Conservation (phyloP, 306 rosid species). For the Medicago truncatula region MtrunA17r5.0-ANR NC_053045.1:18410001-18410500, state of each 20-base stretch:
- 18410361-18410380: not conserved
- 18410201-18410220: not conserved
- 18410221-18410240: conserved; percentile 3
- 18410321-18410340: conserved; percentile 19
- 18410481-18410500: conserved; percentile 11
- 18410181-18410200: too few species aligned
- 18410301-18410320: conserved; percentile 1
- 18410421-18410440: conserved; percentile 1
- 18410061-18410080: too few species aligned
- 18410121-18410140: too few species aligned
- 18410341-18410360: conserved; percentile 9
- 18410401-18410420: not conserved
- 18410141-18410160: too few species aligned
- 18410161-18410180: too few species aligned
- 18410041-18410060: too few species aligned
- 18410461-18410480: conserved; percentile 9
- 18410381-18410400: conserved; percentile 13
- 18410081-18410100: too few species aligned
- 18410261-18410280: not conserved
- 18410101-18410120: too few species aligned
- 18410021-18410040: too few species aligned
- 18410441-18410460: conserved; percentile 2
- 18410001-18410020: too few species aligned
- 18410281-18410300: not conserved
- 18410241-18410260: not conserved